phyloP scores from a whole-genome alignment of 495 filamentous ascomycete genomes.

The Emericellopsis terricola region DNA sequence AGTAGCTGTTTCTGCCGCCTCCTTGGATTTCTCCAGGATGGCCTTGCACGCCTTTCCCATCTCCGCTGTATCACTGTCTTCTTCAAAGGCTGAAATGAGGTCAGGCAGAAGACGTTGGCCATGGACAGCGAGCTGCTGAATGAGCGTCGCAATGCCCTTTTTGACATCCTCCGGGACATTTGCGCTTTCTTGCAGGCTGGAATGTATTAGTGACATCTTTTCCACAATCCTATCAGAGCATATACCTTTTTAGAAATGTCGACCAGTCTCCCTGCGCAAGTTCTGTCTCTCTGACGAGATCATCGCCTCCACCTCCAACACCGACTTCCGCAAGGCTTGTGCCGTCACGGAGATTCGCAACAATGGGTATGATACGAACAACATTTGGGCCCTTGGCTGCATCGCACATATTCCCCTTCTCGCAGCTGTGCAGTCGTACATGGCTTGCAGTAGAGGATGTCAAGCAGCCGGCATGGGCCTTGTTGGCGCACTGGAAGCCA shows the following conservation, averaged over 20 bases:
- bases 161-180: constrained; percentile 8
- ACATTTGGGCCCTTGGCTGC: constrained; percentile 34
- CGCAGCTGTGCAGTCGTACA: constrained; percentile 78
- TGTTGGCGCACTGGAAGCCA: constrained; percentile 65
- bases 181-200: too few relatives aligned
- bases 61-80: constrained; percentile 9
- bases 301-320: constrained; percentile 62
- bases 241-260: too few relatives aligned
- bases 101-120: too few relatives aligned
- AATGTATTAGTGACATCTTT: too few relatives aligned
- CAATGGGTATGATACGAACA: constrained; percentile 64
- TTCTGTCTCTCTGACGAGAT: constrained; percentile 46
- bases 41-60: constrained; percentile 8
- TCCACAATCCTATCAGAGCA: too few relatives aligned
- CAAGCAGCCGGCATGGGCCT: constrained; percentile 45
- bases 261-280: too few relatives aligned
- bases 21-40: constrained; percentile 13
- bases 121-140: too few relatives aligned
- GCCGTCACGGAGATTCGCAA: constrained; percentile 37
- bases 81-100: constrained; percentile 8
- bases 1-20: constrained; percentile 1
- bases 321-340: constrained; percentile 52
- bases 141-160: too few relatives aligned
- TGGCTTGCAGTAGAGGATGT: constrained; percentile 35
- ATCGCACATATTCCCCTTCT: constrained; percentile 47